These are phyloP conservation scores for Metschnikowia lachancei DNA, from an alignment of 805 yeast species.

Conservation along the genomic window DNA sequence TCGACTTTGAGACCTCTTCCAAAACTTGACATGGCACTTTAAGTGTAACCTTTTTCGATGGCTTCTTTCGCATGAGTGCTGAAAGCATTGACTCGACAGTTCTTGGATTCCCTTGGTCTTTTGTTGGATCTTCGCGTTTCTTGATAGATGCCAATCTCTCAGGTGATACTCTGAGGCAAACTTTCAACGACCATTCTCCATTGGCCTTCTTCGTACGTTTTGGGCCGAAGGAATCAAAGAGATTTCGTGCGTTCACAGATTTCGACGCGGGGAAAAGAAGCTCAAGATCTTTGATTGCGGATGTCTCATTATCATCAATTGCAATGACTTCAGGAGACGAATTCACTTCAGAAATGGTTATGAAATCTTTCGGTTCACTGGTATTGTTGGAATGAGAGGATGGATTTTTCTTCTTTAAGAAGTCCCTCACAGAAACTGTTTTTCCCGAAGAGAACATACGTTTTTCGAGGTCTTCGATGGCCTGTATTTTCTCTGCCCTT, in stretches of 20 bases:
- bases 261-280: constrained; percentile 5
- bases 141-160: constrained; percentile 26
- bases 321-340: constrained; percentile 4
- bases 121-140: constrained; percentile 19
- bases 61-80: constrained; percentile 12
- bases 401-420: constrained; percentile 9
- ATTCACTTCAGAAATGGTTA: neutral
- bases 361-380: neutral
- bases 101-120: neutral
- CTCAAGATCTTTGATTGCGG: constrained; percentile 2
- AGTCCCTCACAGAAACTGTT: constrained; percentile 13
- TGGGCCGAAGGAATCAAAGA: constrained; percentile 16
- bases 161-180: constrained; percentile 22
- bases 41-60: constrained; percentile 14
- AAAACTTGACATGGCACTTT: constrained; percentile 11
- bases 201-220: constrained; percentile 10
- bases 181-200: constrained; percentile 18
- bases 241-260: constrained; percentile 13
- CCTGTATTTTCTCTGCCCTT: constrained; percentile 4
- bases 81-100: constrained; percentile 7
- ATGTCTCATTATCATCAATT: constrained; percentile 1
- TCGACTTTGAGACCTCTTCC: constrained; percentile 7
- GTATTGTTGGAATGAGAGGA: neutral
- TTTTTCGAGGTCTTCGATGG: constrained; percentile 12
- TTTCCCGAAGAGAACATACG: constrained; percentile 13